Evolutionary conservation across 306 rosid species (phyloP).

Genomic region (Citrullus amarus): DNA sequence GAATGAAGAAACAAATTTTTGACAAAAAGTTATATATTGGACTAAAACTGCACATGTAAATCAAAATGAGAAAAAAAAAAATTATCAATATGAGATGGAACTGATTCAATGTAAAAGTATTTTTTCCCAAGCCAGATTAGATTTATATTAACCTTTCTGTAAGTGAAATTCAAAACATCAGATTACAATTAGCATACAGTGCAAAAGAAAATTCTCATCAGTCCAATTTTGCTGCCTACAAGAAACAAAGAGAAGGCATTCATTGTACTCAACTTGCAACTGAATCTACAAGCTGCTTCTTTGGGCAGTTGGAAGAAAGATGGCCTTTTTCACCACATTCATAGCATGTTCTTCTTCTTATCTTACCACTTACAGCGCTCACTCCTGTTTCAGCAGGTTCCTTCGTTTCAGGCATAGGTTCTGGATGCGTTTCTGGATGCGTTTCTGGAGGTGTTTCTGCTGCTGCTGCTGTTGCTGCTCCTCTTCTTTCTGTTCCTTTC

Average conservation of each 20-base stretch:
- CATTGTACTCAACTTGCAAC: background rate
- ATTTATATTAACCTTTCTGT: background rate
- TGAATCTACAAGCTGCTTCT: constrained; percentile 29
- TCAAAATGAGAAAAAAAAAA: background rate
- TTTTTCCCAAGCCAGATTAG: background rate
- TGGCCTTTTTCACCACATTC: constrained; percentile 94
- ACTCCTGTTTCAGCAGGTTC: background rate
- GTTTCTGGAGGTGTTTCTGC: background rate
- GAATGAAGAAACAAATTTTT: background rate
- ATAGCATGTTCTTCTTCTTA: constrained; percentile 68
- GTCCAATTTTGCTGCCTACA: background rate
- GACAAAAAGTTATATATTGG: background rate
- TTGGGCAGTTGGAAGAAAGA: constrained; percentile 51
- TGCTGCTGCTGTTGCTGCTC: background rate
- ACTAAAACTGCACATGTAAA: background rate
- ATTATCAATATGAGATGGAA: background rate
- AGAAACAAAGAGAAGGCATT: background rate
- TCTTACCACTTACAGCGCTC: constrained; percentile 35
- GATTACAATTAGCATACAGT: background rate
- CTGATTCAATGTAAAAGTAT: background rate
- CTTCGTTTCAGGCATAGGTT: background rate
- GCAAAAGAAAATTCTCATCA: background rate
- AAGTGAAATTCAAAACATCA: background rate
- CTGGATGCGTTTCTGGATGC: background rate
- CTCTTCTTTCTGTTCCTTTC: constrained; percentile 24